Evolutionary conservation across 805 yeast species (phyloP), one percentile per base, ranked within the genome.

Genomic region (Zygoascus bituminiphila): DNA sequence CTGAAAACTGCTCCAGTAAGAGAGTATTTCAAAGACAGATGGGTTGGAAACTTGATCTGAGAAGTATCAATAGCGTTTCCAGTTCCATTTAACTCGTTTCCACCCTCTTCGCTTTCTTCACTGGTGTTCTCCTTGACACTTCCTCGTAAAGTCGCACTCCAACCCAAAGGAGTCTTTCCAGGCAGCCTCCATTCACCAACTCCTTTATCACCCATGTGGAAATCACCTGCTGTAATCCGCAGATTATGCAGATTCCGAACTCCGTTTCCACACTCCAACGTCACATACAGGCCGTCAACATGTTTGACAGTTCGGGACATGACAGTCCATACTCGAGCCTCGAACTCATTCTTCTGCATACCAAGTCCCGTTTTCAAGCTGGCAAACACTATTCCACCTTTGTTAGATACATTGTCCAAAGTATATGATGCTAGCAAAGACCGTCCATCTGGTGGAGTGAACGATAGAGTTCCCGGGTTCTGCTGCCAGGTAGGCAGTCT

Each of bases 391-490:
- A 77, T 57, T 0, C 85, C 85, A n/a, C 71, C 59, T 5, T 44
- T 22, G 6, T 24, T 25, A 60, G 70, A 59, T 10, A 52, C 52
- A 4, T 55, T 54, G 2, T 84, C 84, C 25, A 84, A 62, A 5
- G 75, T 70, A 63, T 89, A 89, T 8, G 76, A 64, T 74, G 82
- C 75, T 20, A 89, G 61, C 2, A 73, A 69, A 37, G 79, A 77
- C 50, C 69, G 74, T 5, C 94, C 97, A 64, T 91, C 96, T 0
- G 98, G 95, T 4, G 98, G 98, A 17, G 84, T 73, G 58, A 91
- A 87, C 15, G 79, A 70, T 26, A 88, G 60, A 0, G 66, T 54
- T 0, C 79, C 80, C 0, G 75, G 74, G 4, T 58, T 58, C 31
- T 58, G 51, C 1, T 58, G 46, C 87, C 88, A 84, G 17, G 66